Conservation (phyloP, 768 basidiomycete genomes). For the Pulveroboletus sp. region DNA sequence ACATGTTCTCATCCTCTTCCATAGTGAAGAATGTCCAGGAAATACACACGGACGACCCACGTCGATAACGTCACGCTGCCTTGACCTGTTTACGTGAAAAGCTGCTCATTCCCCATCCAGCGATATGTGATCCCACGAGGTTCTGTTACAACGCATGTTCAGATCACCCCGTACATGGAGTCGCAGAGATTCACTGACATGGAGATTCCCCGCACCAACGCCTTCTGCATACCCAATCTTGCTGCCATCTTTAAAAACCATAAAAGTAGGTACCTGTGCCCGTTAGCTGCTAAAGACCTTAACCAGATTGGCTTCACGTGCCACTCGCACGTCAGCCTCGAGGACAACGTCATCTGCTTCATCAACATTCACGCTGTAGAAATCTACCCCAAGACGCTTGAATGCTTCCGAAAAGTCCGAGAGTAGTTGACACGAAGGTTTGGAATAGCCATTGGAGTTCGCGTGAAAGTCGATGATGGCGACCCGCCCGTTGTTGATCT, state of each 20-base stretch:
- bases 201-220: constrained; percentile 24
- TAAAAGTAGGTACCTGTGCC: constrained; percentile 23
- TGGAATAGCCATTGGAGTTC: constrained; percentile 10
- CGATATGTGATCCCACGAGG: constrained; percentile 18
- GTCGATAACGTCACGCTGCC: not conserved
- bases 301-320: constrained; percentile 30
- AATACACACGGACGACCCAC: too few relatives aligned
- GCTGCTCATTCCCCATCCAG: constrained; percentile 2
- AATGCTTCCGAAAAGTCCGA: constrained; percentile 20
- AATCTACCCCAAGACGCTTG: constrained; percentile 39
- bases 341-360: constrained; percentile 46
- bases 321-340: constrained; percentile 60
- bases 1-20: too few relatives aligned
- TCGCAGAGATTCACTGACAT: constrained; percentile 19
- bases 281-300: not conserved
- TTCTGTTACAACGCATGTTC: constrained; percentile 15
- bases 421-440: constrained; percentile 9
- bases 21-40: too few relatives aligned
- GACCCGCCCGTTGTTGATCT: constrained; percentile 27
- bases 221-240: constrained; percentile 24
- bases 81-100: not conserved
- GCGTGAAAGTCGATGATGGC: constrained; percentile 23
- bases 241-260: constrained; percentile 32
- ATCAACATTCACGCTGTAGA: constrained; percentile 78
- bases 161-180: not conserved